Percentiles rank a stretch among this genome's conserved stretches.
These are phyloP conservation scores for Euptelea pleiosperma DNA, from an alignment of 164 flowering plant species.

Conservation along the genomic window DNA sequence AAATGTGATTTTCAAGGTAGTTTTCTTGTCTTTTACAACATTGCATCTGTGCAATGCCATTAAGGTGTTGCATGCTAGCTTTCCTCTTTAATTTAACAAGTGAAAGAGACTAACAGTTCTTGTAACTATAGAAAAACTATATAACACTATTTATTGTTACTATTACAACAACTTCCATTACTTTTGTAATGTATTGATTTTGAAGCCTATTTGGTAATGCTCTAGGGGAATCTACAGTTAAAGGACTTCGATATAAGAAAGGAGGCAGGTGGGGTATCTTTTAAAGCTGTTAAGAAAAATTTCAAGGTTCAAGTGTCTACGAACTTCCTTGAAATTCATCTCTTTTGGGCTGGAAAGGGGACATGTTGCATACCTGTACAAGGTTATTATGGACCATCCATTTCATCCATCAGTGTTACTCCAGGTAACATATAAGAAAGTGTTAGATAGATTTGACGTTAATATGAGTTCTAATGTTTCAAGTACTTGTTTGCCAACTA, in stretches of 20 bases:
- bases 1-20: too few relatives aligned
- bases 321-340: constrained; percentile 75
- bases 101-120: too few relatives aligned
- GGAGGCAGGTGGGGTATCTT: constrained; percentile 58
- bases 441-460: not conserved
- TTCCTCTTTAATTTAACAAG: too few relatives aligned
- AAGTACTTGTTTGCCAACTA: not conserved
- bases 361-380: constrained; percentile 76
- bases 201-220: not conserved
- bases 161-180: too few relatives aligned
- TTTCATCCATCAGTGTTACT: constrained; percentile 77
- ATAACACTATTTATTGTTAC: too few relatives aligned
- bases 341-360: constrained; percentile 97
- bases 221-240: constrained; percentile 44
- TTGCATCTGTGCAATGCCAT: too few relatives aligned
- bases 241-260: constrained; percentile 68
- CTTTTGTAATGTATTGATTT: too few relatives aligned
- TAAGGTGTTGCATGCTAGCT: too few relatives aligned
- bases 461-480: not conserved
- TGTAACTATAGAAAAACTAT: too few relatives aligned
- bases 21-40: too few relatives aligned
- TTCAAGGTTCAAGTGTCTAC: constrained; percentile 46
- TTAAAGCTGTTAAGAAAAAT: constrained; percentile 36
- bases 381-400: constrained; percentile 78
- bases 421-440: constrained; percentile 44